Evolutionary conservation across 257 asterid species (phyloP).

Genomic region (Solanum virginianum): DNA sequence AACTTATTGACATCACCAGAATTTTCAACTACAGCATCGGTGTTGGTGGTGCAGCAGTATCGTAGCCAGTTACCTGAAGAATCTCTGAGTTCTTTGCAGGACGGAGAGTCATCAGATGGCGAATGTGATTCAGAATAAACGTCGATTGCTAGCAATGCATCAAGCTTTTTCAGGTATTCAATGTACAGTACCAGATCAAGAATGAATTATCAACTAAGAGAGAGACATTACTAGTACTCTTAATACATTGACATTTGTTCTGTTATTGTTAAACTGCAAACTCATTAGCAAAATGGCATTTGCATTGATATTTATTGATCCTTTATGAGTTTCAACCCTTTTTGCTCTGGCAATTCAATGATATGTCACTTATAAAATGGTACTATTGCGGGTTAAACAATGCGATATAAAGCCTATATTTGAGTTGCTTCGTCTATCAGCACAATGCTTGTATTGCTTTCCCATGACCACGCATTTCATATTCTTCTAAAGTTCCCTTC

Average conservation of each 20-base stretch:
- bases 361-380: background rate
- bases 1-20: slow-evolving; percentile 16
- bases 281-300: background rate
- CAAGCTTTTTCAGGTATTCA: background rate
- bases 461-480: too few relatives aligned
- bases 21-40: slow-evolving; percentile 21
- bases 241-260: background rate
- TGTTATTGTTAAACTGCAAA: background rate
- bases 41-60: slow-evolving; percentile 31
- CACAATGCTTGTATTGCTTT: too few relatives aligned
- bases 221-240: background rate
- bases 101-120: background rate
- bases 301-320: background rate
- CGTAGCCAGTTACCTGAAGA: slow-evolving; percentile 7
- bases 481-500: too few relatives aligned
- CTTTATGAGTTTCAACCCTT: background rate
- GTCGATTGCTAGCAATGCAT: background rate
- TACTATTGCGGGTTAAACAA: background rate
- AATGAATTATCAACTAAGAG: background rate
- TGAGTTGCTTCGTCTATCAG: too few relatives aligned
- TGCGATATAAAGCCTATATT: too few relatives aligned
- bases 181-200: background rate
- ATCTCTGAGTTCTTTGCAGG: slow-evolving; percentile 7
- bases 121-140: background rate
- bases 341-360: background rate